Evolutionary conservation across 2,329 filamentous ascomycete genomes (phyloP), one percentile per base, ranked within the genome.

Genomic region (Cercospora sesami): DNA sequence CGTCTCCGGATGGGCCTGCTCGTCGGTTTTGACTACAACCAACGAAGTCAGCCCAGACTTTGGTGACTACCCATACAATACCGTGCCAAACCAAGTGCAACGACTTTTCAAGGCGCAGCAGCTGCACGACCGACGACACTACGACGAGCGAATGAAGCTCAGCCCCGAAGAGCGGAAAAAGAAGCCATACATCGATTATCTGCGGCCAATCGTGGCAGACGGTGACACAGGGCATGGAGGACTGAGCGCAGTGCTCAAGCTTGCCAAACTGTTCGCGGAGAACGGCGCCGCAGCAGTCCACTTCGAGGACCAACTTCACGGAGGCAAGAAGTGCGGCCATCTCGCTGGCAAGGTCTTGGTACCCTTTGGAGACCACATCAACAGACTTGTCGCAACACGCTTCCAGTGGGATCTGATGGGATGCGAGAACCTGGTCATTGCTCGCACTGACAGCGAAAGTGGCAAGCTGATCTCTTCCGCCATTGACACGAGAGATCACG

Each of bases 381-480:
- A 97, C 82, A 90, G 95, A 30, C 88, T 99, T 4, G 90, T 93
- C 21, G 94, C 95, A 1, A 90, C 94, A 3, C 90, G 95, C 68
- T 97, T 97, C 83, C 95, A 99, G 78, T 99, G 94, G 94, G 95
- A 99, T 76, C 86, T 97, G 74, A 98, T 99, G 94, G 95, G 94
- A 58, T 90, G 88, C 63, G 95, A 99, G 82, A 98, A 96, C 79
- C 86, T 98, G 4, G 89, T 98, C 51, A 95, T 99, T 77, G 95
- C 95, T 2, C 90, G 95, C 67, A 98, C 95, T 1, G 95, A 99
- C 80, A 96, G 93, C 0, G 95, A 98, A 81, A 96, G 92, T 70
- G 95, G 94, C 57, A 94, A 90, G 78, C 86, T 99, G 23, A 85
- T 99, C 65, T 96, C 91, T 67, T 96, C 91, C 68, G 92, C 93